Evolutionary conservation across 345 rosid genomes (phyloP), one percentile per base, ranked within the genome.

Genomic region (Salix arbutifolia): DNA sequence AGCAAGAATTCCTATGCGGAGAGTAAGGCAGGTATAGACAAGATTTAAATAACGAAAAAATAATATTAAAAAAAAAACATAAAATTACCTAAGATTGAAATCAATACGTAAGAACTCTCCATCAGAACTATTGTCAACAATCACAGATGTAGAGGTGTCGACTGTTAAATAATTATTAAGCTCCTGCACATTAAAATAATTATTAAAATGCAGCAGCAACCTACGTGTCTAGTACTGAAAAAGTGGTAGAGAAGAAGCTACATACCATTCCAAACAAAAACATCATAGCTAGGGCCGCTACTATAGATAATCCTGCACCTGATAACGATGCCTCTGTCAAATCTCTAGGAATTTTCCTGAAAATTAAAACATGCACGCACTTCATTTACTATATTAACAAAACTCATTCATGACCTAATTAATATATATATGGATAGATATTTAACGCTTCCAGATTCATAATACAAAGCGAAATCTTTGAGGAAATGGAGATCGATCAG

Each of bases 261-360:
- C 89, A 42, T 86, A 96, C 99, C 99, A 96, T 96, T 79, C 99
- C 99, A 88, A 96, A 96, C 85, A 96, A 88, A 87, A 96, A 88
- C 77, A 96, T 19, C 95, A 96, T 96, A 70, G 87, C 73, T 11
- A 96, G 87, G 14, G 98, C 99, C 13, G 99, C 97, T 78, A 91
- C 28, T 38, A 96, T 88, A 14, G 99, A 96, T 81, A 94, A 83
- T 82, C 98, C 99, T 52, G 98, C 98, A 78, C 99, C 98, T 14
- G 98, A 94, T 42, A 96, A 74, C 53, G 98, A 90, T 50, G 99
- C 99, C 86, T 94, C 98, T 0, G 99, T 96, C 90, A 96, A 90
- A 86, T 96, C 99, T 83, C 99, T 90, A 17, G 99, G 99, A 70
- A 94, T 96, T 89, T 94, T 96, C 92, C 99, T 96, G 94, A 70